Percentiles rank a stretch among this genome's conserved stretches.
Conservation (phyloP, 2,329 filamentous ascomycete species). For the Colletotrichum orchidophilum region DNA sequence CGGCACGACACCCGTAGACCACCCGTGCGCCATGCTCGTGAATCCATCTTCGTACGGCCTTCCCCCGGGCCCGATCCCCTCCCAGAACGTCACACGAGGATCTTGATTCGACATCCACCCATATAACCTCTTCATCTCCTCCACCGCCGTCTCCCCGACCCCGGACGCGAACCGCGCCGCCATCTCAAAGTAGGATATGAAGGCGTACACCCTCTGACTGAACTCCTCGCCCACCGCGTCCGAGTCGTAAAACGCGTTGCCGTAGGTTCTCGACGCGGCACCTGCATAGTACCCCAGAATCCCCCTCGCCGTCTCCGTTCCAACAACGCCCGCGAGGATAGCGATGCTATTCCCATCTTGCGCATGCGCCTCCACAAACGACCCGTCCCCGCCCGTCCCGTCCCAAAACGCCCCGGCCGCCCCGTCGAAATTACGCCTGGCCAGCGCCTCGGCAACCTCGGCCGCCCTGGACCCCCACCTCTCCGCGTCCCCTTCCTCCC, state of each 20-base stretch:
- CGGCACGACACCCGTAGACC: constrained; percentile 61
- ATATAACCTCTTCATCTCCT: constrained; percentile 57
- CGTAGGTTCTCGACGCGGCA: constrained; percentile 50
- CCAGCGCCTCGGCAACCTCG: constrained; percentile 46
- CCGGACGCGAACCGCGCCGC: constrained; percentile 54
- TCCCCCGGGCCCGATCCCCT: constrained; percentile 57
- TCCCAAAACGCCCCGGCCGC: constrained; percentile 56
- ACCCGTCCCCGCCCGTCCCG: constrained; percentile 39
- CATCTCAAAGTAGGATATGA: constrained; percentile 63
- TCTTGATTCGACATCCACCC: constrained; percentile 60
- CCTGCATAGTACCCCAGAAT: constrained; percentile 51
- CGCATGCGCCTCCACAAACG: constrained; percentile 50
- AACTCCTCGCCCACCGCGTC: constrained; percentile 48
- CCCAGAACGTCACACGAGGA: constrained; percentile 59
- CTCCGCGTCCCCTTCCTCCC: constrained; percentile 43
- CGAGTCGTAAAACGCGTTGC: constrained; percentile 63
- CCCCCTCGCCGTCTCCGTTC: constrained; percentile 42
- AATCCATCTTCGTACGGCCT: constrained; percentile 54
- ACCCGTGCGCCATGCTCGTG: constrained; percentile 61
- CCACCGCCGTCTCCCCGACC: constrained; percentile 47
- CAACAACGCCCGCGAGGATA: constrained; percentile 48
- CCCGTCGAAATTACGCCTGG: constrained; percentile 52
- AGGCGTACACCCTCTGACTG: constrained; percentile 58
- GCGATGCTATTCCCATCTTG: constrained; percentile 62
- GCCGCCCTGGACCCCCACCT: constrained; percentile 52